Percentiles rank a stretch among this genome's conserved stretches.
phyloP scores from a whole-genome alignment of 2,329 filamentous ascomycete species.

The Orbilia oligospora region DNA sequence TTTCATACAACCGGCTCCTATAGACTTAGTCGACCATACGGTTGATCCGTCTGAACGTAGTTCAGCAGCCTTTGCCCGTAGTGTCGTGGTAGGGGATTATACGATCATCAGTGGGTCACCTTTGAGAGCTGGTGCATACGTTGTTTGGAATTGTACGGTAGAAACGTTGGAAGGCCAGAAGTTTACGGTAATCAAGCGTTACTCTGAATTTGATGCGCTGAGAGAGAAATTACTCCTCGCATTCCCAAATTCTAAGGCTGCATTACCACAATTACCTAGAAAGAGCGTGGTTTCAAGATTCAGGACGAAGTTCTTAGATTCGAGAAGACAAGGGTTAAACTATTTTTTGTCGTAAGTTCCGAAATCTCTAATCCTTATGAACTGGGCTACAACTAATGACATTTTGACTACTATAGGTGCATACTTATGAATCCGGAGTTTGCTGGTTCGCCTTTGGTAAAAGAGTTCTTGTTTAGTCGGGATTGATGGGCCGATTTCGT shows the following conservation, averaged over 20 bases:
- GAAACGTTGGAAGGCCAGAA: conserved; percentile 80
- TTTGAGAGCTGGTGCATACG: conserved; percentile 84
- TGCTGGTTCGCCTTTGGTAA: conserved; percentile 88
- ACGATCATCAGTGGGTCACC: conserved; percentile 71
- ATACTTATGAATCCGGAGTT: conserved; percentile 94
- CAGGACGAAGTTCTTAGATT: conserved; percentile 79
- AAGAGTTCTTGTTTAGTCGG: conserved; percentile 82
- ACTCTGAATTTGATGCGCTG: conserved; percentile 93
- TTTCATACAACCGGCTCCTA: conserved; percentile 67
- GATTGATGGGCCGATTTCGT: conserved; percentile 41
- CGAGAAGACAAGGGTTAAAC: conserved; percentile 82
- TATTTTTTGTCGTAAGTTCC: conserved; percentile 89
- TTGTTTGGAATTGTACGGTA: conserved; percentile 92
- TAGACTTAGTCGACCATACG: conserved; percentile 77
- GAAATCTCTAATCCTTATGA: neutral
- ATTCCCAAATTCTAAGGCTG: conserved; percentile 85
- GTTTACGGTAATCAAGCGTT: conserved; percentile 77
- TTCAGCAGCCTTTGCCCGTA: conserved; percentile 75
- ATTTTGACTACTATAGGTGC: conserved; percentile 73
- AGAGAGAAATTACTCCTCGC: conserved; percentile 80
- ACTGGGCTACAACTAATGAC: conserved; percentile 1
- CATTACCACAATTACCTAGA: conserved; percentile 89
- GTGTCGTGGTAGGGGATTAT: conserved; percentile 75
- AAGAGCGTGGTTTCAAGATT: conserved; percentile 82
- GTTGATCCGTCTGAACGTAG: conserved; percentile 72